Conservation (phyloP, 805 yeast species). For the Myxozyma lipomycoides region DNA sequence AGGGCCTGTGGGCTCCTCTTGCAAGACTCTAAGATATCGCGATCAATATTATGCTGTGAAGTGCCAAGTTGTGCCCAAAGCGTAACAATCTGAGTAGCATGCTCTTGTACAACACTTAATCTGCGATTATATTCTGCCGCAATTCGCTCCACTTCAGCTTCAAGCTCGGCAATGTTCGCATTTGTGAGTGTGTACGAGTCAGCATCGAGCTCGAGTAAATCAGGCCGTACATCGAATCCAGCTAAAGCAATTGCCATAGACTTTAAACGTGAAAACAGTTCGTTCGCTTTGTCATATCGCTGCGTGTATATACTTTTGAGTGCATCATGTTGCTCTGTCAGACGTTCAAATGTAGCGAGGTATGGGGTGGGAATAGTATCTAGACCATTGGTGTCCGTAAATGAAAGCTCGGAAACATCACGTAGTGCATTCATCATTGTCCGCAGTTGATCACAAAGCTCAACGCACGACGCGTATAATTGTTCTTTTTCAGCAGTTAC, state of each 20-base stretch:
- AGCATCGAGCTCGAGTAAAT: conserved; percentile 20
- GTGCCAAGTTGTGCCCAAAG: conserved; percentile 38
- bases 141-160: conserved; percentile 31
- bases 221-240: conserved; percentile 25
- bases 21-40: conserved; percentile 26
- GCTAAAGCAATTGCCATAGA: conserved; percentile 26
- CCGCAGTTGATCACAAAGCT: conserved; percentile 22
- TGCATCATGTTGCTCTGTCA: conserved; percentile 21
- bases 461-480: conserved; percentile 27
- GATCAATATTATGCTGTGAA: conserved; percentile 33
- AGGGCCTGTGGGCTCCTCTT: conserved; percentile 30
- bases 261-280: conserved; percentile 24
- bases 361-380: conserved; percentile 31
- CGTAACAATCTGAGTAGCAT: conserved; percentile 31
- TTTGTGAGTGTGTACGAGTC: conserved; percentile 31
- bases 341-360: conserved; percentile 7
- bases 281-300: conserved; percentile 27
- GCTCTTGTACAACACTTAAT: conserved; percentile 22
- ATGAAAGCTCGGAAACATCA: conserved; percentile 20
- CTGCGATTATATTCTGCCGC: conserved; percentile 29
- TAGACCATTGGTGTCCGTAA: conserved; percentile 16
- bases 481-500: conserved; percentile 33
- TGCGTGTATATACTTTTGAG: conserved; percentile 29
- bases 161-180: conserved; percentile 28
- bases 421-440: conserved; percentile 30